These are phyloP conservation scores for Penicillium coprophilum DNA, from an alignment of 495 filamentous ascomycete species.

Conservation along the genomic window DNA sequence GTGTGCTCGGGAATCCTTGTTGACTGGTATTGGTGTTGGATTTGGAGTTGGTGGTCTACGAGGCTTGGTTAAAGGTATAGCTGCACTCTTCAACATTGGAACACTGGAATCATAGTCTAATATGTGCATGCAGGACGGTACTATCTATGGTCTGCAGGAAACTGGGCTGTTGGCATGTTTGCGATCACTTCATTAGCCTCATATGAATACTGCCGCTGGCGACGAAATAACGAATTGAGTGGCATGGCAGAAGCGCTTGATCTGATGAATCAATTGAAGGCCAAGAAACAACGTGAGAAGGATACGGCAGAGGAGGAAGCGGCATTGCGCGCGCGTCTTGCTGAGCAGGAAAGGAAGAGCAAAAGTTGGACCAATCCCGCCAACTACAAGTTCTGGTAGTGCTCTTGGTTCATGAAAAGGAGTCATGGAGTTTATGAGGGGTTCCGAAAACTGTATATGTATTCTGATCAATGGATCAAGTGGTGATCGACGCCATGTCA, in stretches of 20 bases:
- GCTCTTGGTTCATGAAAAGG: constrained; percentile 27
- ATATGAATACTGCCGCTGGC: constrained; percentile 79
- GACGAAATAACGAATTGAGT: constrained; percentile 66
- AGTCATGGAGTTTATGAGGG: constrained; percentile 40
- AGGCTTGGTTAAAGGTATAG: constrained; percentile 71
- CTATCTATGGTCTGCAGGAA: constrained; percentile 58
- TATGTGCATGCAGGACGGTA: constrained; percentile 36
- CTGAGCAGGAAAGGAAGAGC: constrained; percentile 50
- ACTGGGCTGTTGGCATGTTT: constrained; percentile 83
- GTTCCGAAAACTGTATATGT: constrained; percentile 32
- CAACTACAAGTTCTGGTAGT: constrained; percentile 53
- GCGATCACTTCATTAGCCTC: constrained; percentile 59
- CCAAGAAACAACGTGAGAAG: constrained; percentile 65
- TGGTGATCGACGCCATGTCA: constrained; percentile 22
- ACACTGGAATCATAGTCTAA: constrained; percentile 5
- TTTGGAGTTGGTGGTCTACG: constrained; percentile 70
- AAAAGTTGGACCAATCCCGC: constrained; percentile 54
- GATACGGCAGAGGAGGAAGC: constrained; percentile 54
- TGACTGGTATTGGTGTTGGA: constrained; percentile 78
- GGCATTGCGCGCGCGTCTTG: constrained; percentile 31
- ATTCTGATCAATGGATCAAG: constrained; percentile 24
- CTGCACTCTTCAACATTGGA: not conserved
- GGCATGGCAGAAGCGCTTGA: constrained; percentile 79
- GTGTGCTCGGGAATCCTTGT: constrained; percentile 76
- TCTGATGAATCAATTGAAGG: constrained; percentile 71